A percentile compares a stretch with the other conserved stretches of the same genome.
phyloP scores from a whole-genome alignment of 371 early-diverging fungal species.

The Batkoa obscura region DNA sequence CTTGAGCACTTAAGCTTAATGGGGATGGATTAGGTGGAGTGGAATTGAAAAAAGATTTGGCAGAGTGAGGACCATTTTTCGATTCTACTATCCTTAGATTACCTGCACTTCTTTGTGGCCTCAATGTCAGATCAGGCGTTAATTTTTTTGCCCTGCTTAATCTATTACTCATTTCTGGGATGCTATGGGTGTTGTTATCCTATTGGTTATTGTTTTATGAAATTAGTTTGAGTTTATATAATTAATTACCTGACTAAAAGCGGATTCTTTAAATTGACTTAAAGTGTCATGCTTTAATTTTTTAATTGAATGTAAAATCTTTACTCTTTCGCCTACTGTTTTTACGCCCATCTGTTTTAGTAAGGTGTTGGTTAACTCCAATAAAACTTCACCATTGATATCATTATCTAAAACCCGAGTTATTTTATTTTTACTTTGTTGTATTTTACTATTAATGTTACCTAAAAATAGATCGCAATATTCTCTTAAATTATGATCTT shows the following conservation, averaged over 20 bases:
- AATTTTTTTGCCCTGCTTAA: too few species aligned
- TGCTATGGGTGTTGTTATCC: neutral
- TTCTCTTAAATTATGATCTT: too few species aligned
- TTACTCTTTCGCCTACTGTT: slow-evolving; percentile 68
- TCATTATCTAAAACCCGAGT: slow-evolving; percentile 28
- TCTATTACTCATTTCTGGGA: too few species aligned
- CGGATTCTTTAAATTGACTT: neutral
- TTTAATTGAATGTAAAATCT: slow-evolving; percentile 51
- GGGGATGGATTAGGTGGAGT: neutral
- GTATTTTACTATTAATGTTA: too few species aligned
- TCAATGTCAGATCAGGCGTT: too few species aligned
- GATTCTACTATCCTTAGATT: too few species aligned
- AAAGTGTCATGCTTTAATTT: slow-evolving; percentile 22
- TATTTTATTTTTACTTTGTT: too few species aligned
- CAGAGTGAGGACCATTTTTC: too few species aligned
- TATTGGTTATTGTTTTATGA: neutral
- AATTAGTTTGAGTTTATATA: too few species aligned
- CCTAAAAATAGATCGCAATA: too few species aligned
- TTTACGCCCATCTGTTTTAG: slow-evolving; percentile 65
- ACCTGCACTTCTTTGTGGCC: too few species aligned
- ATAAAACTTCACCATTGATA: slow-evolving; percentile 57
- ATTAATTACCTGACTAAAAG: neutral
- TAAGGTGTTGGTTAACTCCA: slow-evolving; percentile 59
- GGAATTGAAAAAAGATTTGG: neutral
- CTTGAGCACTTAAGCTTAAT: neutral